Evolutionary conservation across 306 rosid species (phyloP).

Genomic region (Rosa chinensis): DNA sequence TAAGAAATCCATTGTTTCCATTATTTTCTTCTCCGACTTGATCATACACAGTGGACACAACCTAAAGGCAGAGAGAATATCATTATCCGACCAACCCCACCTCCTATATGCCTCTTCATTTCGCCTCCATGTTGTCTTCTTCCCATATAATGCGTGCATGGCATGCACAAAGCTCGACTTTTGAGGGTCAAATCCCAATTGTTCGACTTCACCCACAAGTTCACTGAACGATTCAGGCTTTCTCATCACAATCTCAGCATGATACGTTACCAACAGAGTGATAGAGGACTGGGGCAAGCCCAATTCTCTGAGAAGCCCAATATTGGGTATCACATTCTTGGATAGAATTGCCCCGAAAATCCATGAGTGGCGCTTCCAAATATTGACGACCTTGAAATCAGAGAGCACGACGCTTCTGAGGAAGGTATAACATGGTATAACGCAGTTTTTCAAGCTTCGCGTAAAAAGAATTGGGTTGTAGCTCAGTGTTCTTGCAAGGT

Average conservation of each 20-base stretch:
- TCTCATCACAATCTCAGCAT: background rate
- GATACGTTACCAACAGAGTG: background rate
- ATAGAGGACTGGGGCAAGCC: background rate
- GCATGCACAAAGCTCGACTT: background rate
- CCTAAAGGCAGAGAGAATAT: constrained; percentile 14
- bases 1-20: constrained; percentile 20
- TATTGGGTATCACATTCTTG: background rate
- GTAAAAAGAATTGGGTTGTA: background rate
- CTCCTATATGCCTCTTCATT: background rate
- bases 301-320: background rate
- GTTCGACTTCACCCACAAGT: background rate
- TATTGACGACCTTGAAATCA: constrained; percentile 4
- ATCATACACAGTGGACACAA: constrained; percentile 23
- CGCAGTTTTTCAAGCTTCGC: background rate
- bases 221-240: constrained; percentile 14
- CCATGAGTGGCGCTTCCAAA: constrained; percentile 15
- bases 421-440: constrained; percentile 23
- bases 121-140: background rate
- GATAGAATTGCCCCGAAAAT: background rate
- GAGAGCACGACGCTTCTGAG: constrained; percentile 15
- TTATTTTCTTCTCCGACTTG: constrained; percentile 24
- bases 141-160: background rate
- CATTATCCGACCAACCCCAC: constrained; percentile 35
- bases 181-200: constrained; percentile 24
- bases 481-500: background rate